Conservation (phyloP, 352 stramenopile species). For the Pythium scleroteichum region DNA sequence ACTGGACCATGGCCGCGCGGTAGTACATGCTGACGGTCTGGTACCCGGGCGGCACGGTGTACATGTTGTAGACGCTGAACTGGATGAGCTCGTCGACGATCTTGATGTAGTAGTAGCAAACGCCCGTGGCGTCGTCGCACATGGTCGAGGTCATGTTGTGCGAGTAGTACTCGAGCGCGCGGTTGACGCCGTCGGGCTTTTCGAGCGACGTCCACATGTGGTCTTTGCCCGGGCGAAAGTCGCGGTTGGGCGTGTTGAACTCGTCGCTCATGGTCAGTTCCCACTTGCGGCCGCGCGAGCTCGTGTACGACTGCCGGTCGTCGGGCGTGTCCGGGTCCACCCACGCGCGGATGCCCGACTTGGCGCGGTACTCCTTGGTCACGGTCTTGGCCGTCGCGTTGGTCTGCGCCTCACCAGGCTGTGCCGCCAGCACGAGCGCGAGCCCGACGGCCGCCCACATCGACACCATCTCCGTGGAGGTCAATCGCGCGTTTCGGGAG, state of each 20-base stretch:
- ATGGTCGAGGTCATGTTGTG: conserved; percentile 65
- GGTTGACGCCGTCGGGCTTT: conserved; percentile 9
- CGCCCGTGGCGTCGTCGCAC: conserved; percentile 44
- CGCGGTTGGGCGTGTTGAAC: conserved; percentile 53
- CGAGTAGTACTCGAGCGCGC: conserved; percentile 90
- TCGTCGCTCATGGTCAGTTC: conserved; percentile 75
- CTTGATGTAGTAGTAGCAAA: conserved; percentile 59
- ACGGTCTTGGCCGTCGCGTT: background rate
- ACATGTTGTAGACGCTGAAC: conserved; percentile 53
- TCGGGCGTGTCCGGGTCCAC: conserved; percentile 46
- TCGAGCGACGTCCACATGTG: conserved; percentile 5
- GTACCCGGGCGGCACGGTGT: conserved; percentile 45
- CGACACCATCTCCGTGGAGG: background rate
- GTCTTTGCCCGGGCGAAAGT: conserved; percentile 61
- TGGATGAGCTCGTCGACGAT: conserved; percentile 40
- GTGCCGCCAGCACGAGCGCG: background rate
- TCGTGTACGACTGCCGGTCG: conserved; percentile 32
- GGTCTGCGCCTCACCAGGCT: background rate
- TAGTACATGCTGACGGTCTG: conserved; percentile 43
- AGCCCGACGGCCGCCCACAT: background rate
- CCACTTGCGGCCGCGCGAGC: conserved; percentile 36
- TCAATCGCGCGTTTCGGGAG: background rate
- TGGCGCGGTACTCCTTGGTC: conserved; percentile 27
- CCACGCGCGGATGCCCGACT: conserved; percentile 47
- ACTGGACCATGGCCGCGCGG: conserved; percentile 84